These are phyloP conservation scores for Phytophthora foliorum DNA, from an alignment of 352 stramenopile species.

Conservation along the genomic window DNA sequence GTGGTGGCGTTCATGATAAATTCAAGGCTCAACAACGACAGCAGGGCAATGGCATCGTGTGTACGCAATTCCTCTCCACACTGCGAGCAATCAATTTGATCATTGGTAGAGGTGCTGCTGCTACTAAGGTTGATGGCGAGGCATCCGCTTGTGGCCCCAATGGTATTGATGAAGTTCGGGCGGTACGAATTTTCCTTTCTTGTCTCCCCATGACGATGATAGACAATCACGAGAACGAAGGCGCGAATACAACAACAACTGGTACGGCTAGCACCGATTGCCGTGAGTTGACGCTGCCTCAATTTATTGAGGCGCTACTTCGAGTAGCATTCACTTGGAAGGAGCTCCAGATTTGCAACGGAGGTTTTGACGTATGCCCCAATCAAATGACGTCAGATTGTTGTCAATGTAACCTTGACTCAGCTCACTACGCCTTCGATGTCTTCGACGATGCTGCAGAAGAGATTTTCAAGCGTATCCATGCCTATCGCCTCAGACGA, in stretches of 20 bases:
- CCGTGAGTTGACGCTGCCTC: constrained; percentile 48
- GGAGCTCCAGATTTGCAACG: constrained; percentile 60
- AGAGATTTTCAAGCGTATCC: constrained; percentile 53
- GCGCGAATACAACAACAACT: neutral
- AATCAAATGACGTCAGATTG: constrained; percentile 55
- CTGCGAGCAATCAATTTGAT: constrained; percentile 47
- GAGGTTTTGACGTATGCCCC: constrained; percentile 63
- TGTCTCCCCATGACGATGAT: constrained; percentile 51
- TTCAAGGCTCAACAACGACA: constrained; percentile 9
- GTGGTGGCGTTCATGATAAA: constrained; percentile 23
- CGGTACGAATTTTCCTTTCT: constrained; percentile 67
- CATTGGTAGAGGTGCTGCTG: constrained; percentile 8
- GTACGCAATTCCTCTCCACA: constrained; percentile 42
- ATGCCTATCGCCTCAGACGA: constrained; percentile 34
- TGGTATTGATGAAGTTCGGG: constrained; percentile 58
- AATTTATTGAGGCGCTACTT: constrained; percentile 66
- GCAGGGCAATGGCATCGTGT: constrained; percentile 30
- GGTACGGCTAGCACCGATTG: constrained; percentile 9
- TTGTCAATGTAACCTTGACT: constrained; percentile 45
- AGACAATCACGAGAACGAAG: constrained; percentile 22
- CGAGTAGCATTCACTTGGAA: constrained; percentile 57
- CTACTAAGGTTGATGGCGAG: constrained; percentile 4
- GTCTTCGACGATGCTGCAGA: constrained; percentile 58
- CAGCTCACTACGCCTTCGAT: constrained; percentile 46
- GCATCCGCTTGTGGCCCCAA: constrained; percentile 2